Percentiles rank a stretch among this genome's conserved stretches.
Evolutionary conservation across 768 basidiomycete genomes (phyloP).

Genomic region (Omphalotus guepiniiformis): DNA sequence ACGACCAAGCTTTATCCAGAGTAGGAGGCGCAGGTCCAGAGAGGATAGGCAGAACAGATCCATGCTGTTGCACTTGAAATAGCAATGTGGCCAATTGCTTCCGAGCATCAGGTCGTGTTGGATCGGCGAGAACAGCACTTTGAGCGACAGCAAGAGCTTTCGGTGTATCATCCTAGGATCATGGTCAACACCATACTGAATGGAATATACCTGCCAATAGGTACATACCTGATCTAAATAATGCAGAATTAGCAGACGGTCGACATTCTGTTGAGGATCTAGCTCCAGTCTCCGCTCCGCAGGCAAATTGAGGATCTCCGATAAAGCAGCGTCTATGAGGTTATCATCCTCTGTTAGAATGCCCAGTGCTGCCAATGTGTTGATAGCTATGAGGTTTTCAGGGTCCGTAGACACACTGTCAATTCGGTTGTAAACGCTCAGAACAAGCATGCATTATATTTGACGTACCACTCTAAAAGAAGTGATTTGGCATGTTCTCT

Average conservation of each 20-base stretch:
- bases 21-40: constrained; percentile 18
- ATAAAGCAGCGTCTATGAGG: constrained; percentile 81
- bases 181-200: background rate
- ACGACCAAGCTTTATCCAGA: constrained; percentile 28
- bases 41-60: constrained; percentile 45
- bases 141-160: constrained; percentile 54
- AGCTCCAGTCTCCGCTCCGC: constrained; percentile 58
- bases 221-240: constrained; percentile 63
- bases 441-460: too few species aligned
- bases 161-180: constrained; percentile 39
- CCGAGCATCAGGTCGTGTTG: constrained; percentile 44
- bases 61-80: constrained; percentile 41
- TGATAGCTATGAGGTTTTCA: constrained; percentile 78
- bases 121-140: constrained; percentile 53
- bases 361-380: constrained; percentile 85
- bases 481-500: constrained; percentile 73
- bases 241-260: constrained; percentile 69
- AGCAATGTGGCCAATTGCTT: constrained; percentile 52
- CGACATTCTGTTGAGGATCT: constrained; percentile 68
- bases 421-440: constrained; percentile 2
- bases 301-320: constrained; percentile 71
- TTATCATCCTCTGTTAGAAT: constrained; percentile 74
- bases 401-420: constrained; percentile 72
- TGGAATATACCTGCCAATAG: background rate
- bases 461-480: constrained; percentile 72